phyloP scores from a whole-genome alignment of 495 filamentous ascomycete genomes.

The Talaromyces liani region DNA sequence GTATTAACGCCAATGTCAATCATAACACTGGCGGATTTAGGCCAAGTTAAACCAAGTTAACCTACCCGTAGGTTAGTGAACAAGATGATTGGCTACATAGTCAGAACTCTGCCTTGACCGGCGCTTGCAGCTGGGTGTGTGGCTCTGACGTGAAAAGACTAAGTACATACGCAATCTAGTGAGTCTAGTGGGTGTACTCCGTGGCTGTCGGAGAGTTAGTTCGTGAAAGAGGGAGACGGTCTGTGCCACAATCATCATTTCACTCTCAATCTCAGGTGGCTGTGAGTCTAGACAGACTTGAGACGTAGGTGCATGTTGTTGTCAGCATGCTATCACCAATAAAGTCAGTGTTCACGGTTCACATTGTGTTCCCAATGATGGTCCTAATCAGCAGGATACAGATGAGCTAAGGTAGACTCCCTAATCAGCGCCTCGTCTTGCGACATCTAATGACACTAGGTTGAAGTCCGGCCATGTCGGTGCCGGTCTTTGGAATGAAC shows the following conservation, averaged over 20 bases:
- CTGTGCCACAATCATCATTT: background rate
- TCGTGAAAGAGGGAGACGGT: background rate
- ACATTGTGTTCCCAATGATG: background rate
- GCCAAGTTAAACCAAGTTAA: background rate
- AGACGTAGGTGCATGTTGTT: background rate
- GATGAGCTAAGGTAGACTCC: no score
- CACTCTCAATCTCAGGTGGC: background rate
- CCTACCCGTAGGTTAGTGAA: background rate
- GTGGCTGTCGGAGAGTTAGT: background rate
- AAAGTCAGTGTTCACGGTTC: background rate
- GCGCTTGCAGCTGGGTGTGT: background rate
- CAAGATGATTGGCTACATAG: background rate
- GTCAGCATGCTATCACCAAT: background rate
- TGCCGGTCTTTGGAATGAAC: background rate
- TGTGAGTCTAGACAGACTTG: background rate
- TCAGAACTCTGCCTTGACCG: background rate
- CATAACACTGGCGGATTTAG: background rate
- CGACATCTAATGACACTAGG: background rate
- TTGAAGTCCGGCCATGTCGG: background rate
- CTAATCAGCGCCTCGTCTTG: background rate
- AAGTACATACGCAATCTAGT: background rate
- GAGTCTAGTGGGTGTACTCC: no score
- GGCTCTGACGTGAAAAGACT: background rate
- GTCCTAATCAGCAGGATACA: no score
- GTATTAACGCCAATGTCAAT: background rate